Evolutionary conservation across 129 eudicot species (phyloP).

Genomic region (Arctium lappa): DNA sequence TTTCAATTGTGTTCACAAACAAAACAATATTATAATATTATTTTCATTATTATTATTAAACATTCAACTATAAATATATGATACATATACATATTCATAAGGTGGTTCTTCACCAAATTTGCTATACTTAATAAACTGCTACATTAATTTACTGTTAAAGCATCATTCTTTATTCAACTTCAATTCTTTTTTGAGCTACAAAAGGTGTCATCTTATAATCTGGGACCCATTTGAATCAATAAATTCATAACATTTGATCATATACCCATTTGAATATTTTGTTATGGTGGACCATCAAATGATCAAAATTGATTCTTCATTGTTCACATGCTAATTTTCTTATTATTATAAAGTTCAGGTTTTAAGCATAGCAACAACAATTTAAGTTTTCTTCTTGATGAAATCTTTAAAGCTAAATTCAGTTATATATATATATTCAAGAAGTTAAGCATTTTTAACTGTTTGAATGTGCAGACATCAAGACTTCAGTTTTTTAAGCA

Average conservation of each 20-base stretch:
- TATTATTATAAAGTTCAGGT: slow-evolving; percentile 12
- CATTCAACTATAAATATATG: slow-evolving; percentile 28
- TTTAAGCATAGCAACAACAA: neutral
- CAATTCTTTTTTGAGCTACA: slow-evolving; percentile 20
- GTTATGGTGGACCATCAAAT: slow-evolving; percentile 40
- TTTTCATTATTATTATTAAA: neutral
- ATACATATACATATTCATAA: neutral
- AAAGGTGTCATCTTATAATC: slow-evolving; percentile 30
- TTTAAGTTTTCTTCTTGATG: neutral
- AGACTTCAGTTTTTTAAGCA: slow-evolving; percentile 26
- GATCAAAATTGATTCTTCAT: slow-evolving; percentile 28
- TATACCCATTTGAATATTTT: neutral
- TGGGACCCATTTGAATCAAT: slow-evolving; percentile 50
- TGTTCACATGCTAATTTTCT: slow-evolving; percentile 39
- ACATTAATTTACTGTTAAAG: slow-evolving; percentile 7
- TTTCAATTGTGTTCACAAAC: slow-evolving; percentile 30
- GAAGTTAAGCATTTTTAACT: slow-evolving; percentile 2
- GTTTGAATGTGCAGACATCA: slow-evolving; percentile 37
- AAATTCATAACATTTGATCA: neutral
- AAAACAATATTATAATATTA: neutral
- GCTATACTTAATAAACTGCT: slow-evolving; percentile 8
- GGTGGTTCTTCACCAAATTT: slow-evolving; percentile 23
- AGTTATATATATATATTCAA: neutral
- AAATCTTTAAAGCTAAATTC: neutral
- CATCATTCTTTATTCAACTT: neutral